Conservation (phyloP, 2,329 filamentous ascomycete species). For the Tolypocladium album region DNA sequence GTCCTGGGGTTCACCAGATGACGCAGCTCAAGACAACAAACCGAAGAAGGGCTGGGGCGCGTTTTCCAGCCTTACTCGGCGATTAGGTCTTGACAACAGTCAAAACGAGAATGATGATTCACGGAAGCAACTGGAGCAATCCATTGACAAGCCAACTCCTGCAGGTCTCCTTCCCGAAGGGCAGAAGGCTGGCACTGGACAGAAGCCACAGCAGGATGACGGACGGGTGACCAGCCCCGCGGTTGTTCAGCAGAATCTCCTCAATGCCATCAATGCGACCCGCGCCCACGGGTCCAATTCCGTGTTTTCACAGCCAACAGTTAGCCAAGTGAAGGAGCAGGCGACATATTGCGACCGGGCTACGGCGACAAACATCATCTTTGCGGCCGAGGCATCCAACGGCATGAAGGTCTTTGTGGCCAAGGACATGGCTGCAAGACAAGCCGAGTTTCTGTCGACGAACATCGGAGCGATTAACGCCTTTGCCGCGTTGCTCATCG, state of each 20-base stretch:
- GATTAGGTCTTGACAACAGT: constrained; percentile 53
- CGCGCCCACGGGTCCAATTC: constrained; percentile 63
- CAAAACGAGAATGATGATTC: constrained; percentile 29
- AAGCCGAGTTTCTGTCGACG: constrained; percentile 43
- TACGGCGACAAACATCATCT: constrained; percentile 61
- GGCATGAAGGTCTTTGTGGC: constrained; percentile 66
- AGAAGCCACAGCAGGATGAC: constrained; percentile 25
- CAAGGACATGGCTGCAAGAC: constrained; percentile 36
- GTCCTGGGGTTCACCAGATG: constrained; percentile 58
- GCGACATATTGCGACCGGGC: constrained; percentile 77
- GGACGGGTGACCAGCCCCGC: constrained; percentile 49
- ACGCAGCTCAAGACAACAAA: constrained; percentile 19
- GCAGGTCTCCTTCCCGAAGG: constrained; percentile 2
- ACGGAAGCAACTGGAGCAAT: constrained; percentile 31
- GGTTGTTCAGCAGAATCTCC: constrained; percentile 57
- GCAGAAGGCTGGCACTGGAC: neutral
- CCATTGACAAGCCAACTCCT: constrained; percentile 24
- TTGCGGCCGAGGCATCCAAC: constrained; percentile 58
- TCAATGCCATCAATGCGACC: constrained; percentile 69
- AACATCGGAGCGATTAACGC: constrained; percentile 53
- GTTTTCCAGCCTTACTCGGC: constrained; percentile 57
- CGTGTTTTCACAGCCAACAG: constrained; percentile 63
- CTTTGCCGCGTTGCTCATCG: constrained; percentile 60
- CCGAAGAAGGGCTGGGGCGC: constrained; percentile 41
- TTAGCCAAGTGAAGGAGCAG: constrained; percentile 68